Evolutionary conservation across 192 early-diverging fungal species (phyloP), one percentile per base, ranked within the genome.

Genomic region (Gigaspora rosea): DNA sequence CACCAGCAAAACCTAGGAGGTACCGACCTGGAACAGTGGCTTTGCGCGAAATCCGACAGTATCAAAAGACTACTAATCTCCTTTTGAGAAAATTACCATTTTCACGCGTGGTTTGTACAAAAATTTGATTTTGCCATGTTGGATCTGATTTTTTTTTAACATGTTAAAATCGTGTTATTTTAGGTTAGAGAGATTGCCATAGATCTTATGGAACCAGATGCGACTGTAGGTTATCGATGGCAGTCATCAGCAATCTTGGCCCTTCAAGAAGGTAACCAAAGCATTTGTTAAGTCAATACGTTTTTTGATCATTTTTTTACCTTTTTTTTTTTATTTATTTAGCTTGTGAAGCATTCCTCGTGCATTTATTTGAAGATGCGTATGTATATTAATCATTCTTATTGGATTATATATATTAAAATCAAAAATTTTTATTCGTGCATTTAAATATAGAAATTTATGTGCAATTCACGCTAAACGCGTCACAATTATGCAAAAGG

Each of bases 391-490:
- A 33, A 51, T 46, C 9, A 27, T 16, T 58, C 16, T 13, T 18
- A 51, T 22, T 33, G 0, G 3, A 20, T 51, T 16, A 35, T 50
- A 27, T 78, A 51, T 4, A 35, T n/a, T n/a, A 33, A 33, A 62
- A 46, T 20, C 8, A 62, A 9, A 71, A 22, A 49, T 46, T 56
- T 12, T 27, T 51, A 8, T 15, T 35, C 54, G 4, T 61, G 15
- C 1, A 2, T 12, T 12, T 51, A 12, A 22, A 12, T 77, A 16
- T 68, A 92, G 91, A 27, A 97, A 97, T 78, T 83, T 97, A 33
- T 95, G 94, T 69, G 95, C 95, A 0, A 92, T 97, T 70, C 95
- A 97, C 72, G 95, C 95, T n/a, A 96, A 96, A 80, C 86, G 95
- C 8, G 95, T 97, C 10, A 97, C 95, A 6, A 87, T 97, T 48